Conservation (phyloP, 768 basidiomycete genomes). For the Pseudohyphozyma bogoriensis region DNA sequence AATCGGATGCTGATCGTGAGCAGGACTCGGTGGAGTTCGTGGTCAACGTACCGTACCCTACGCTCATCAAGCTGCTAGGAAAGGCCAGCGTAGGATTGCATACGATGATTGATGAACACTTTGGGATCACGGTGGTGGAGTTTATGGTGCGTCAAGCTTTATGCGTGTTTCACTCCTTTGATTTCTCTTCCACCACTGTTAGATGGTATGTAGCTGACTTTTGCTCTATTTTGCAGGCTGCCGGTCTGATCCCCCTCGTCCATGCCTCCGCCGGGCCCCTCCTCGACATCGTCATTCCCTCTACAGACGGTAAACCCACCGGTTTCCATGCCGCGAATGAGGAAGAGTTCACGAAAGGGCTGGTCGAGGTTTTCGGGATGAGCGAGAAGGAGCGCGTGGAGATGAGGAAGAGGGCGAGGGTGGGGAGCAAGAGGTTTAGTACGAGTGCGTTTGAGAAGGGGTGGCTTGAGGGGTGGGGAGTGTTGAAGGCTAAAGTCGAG, state of each 20-base stretch:
- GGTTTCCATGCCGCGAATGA: conserved; percentile 68
- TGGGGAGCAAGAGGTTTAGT: too few relatives aligned
- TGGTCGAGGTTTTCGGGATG: conserved; percentile 53
- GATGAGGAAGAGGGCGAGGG: conserved; percentile 59
- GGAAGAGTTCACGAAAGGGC: conserved; percentile 58
- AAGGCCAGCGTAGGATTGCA: conserved; percentile 73
- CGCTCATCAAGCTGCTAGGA: conserved; percentile 61
- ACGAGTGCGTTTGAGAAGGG: conserved; percentile 67
- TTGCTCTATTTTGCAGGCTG: conserved; percentile 51
- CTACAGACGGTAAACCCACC: conserved; percentile 49
- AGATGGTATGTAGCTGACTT: neutral
- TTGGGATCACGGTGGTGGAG: conserved; percentile 95
- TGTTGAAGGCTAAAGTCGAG: too few relatives aligned
- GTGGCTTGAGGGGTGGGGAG: conserved; percentile 40
- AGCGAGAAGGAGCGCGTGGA: conserved; percentile 46
- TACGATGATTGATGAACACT: conserved; percentile 98
- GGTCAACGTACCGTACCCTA: conserved; percentile 68
- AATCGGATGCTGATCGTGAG: neutral
- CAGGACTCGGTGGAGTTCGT: conserved; percentile 66
- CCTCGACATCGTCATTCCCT: conserved; percentile 79
- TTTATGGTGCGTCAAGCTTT: conserved; percentile 62
- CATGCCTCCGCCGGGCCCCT: conserved; percentile 90
- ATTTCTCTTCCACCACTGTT: neutral
- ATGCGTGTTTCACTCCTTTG: neutral
- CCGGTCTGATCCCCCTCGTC: conserved; percentile 80